Evolutionary conservation across 73 alveolate species (phyloP).

Genomic region (Diophrys appendiculata): DNA sequence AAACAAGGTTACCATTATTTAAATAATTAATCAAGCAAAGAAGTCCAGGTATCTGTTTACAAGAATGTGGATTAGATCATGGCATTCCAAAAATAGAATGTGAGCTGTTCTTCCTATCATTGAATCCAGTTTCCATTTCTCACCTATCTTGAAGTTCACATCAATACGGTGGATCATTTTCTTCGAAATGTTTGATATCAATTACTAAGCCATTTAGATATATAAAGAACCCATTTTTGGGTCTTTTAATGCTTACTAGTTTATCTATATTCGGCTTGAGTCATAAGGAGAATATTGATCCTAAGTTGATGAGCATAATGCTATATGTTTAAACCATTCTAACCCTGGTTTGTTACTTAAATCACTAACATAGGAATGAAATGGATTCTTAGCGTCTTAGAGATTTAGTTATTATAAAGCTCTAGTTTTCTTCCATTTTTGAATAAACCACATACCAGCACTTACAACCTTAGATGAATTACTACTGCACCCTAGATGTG

Average conservation of each 20-base stretch:
- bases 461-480: constrained; percentile 80
- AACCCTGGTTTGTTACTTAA: constrained; percentile 64
- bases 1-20: background rate
- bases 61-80: constrained; percentile 78
- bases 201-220: constrained; percentile 31
- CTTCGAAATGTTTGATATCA: constrained; percentile 9
- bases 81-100: constrained; percentile 97
- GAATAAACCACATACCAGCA: constrained; percentile 91
- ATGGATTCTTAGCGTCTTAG: constrained; percentile 66
- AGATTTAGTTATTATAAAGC: constrained; percentile 72
- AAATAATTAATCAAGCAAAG: constrained; percentile 20
- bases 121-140: constrained; percentile 90
- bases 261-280: constrained; percentile 71
- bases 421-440: constrained; percentile 78
- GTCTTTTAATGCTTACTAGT: constrained; percentile 17
- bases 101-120: constrained; percentile 99
- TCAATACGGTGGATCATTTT: constrained; percentile 68
- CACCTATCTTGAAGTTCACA: constrained; percentile 92
- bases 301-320: constrained; percentile 67
- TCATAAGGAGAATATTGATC: constrained; percentile 84
- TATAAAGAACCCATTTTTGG: constrained; percentile 20
- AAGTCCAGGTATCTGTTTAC: constrained; percentile 75
- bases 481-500: constrained; percentile 88
- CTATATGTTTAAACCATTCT: constrained; percentile 76
- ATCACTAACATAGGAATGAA: constrained; percentile 71